These are phyloP conservation scores for Talaromyces rugulosus DNA, from an alignment of 2,329 filamentous ascomycete genomes.

Conservation along the genomic window DNA sequence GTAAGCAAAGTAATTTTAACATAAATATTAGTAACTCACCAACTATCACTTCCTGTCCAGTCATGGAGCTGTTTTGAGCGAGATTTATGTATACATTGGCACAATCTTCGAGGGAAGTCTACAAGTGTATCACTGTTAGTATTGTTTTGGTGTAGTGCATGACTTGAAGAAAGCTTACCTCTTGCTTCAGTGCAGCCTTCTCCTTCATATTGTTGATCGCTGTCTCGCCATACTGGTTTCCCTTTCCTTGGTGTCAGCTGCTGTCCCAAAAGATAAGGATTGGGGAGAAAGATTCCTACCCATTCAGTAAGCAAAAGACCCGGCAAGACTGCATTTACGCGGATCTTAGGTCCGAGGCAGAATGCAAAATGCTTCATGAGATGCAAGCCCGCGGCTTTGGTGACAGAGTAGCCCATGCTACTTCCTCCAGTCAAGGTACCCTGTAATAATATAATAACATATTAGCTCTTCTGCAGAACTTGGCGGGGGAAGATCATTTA, in stretches of 20 bases:
- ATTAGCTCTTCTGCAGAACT: too few species aligned
- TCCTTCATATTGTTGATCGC: not conserved
- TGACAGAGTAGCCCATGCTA: slow-evolving; percentile 62
- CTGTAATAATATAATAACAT: slow-evolving; percentile 44
- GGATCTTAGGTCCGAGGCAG: slow-evolving; percentile 47
- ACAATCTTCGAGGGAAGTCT: slow-evolving; percentile 26
- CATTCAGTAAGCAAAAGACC: slow-evolving; percentile 60
- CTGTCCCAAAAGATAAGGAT: not conserved
- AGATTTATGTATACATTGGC: slow-evolving; percentile 22
- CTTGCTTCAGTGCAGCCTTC: not conserved
- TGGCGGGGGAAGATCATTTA: too few species aligned
- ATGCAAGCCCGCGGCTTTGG: slow-evolving; percentile 64
- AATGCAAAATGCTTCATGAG: slow-evolving; percentile 51
- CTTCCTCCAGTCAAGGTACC: slow-evolving; percentile 58
- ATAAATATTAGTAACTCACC: slow-evolving; percentile 14
- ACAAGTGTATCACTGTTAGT: not conserved
- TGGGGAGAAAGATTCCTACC: slow-evolving; percentile 20
- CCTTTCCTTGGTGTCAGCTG: not conserved
- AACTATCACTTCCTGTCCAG: slow-evolving; percentile 29
- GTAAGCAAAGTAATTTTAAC: not conserved
- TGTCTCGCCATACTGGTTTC: not conserved
- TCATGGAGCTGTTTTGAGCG: slow-evolving; percentile 29
- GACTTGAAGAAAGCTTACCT: not conserved
- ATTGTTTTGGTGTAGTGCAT: not conserved
- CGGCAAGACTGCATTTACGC: slow-evolving; percentile 55